Percentiles rank a stretch among this genome's conserved stretches.
These are phyloP conservation scores for Quercus phellos DNA, from an alignment of 331 rosid genomes.

Conservation along the genomic window DNA sequence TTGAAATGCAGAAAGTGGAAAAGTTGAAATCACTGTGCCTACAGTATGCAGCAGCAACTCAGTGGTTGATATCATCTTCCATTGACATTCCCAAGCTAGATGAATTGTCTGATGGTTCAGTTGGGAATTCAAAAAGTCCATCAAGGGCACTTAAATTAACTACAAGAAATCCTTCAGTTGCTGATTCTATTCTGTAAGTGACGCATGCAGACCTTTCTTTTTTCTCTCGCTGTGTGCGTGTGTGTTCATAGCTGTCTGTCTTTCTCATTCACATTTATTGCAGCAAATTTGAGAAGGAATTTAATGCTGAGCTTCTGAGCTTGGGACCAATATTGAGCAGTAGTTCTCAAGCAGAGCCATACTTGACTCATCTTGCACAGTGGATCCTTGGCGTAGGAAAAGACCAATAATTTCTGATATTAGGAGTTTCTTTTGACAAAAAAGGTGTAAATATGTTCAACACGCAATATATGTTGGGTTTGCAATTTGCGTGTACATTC, in stretches of 20 bases:
- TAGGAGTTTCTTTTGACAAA: neutral
- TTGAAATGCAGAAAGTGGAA: conserved; percentile 79
- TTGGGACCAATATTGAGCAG: conserved; percentile 73
- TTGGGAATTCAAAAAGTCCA: conserved; percentile 39
- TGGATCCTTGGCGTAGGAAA: conserved; percentile 72
- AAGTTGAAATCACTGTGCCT: conserved; percentile 76
- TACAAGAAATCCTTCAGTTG: conserved; percentile 46
- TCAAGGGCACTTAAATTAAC: conserved; percentile 51
- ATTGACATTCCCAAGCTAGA: conserved; percentile 45
- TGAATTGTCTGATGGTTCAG: conserved; percentile 37
- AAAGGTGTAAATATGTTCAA: neutral
- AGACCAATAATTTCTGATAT: conserved; percentile 39
- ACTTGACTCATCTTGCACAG: conserved; percentile 81
- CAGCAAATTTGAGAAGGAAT: conserved; percentile 73
- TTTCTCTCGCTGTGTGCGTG: neutral
- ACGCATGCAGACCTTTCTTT: neutral
- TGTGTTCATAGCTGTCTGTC: conserved; percentile 4
- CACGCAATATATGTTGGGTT: neutral
- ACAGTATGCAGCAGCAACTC: conserved; percentile 92
- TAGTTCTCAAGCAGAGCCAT: conserved; percentile 82
- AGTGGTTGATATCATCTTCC: conserved; percentile 81
- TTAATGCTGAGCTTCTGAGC: conserved; percentile 73
- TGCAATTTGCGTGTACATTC: neutral
- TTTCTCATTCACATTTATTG: conserved; percentile 13
- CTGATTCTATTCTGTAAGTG: conserved; percentile 79